Base-by-base conservation (phyloP, 169 alveolate genomes). In the Plasmodium adleri region DNA sequence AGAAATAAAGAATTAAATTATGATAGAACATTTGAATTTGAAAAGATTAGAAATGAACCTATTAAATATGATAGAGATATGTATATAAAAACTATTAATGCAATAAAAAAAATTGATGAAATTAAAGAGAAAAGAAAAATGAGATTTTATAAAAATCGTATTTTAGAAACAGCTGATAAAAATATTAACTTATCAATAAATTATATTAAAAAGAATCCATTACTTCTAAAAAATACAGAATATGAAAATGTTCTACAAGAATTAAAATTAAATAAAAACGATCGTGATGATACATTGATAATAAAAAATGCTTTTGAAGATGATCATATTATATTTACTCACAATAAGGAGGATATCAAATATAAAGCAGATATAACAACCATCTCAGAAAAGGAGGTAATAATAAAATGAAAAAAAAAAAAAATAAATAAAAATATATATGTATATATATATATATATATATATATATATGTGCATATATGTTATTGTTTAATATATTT, bases 1-100 rank as follows among this genome's bases (percentile, higher is more conserved):
- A 87, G 78, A 62, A 98, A 99, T 32, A 98, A 99, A 94, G 99
- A 99, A 95, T 94, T 98, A 98, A 95, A 94, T 49, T 94, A 95
- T 7, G 99, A 99, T 91, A 93, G 97, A 28, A 97, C 98, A 20
- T 97, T 98, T 74, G 99, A 98, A 56, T 98, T 98, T 90, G 99
- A 99, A 95, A 95, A 97, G 96, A 96, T 97, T 83, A 93, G 99
- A 86, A 98, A 98, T 90, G 96, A 95, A 56, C 99, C 99, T 3
- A 93, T 97, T 68, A 95, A 98, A 60, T 99, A 99, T 93, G 98
- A 99, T 94, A 96, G 99, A 74, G 96, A 97, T 74, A 67, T 97
- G 73, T 96, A 96, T 93, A 97, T 98, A 43, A 97, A 97, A 89
- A 98, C 99, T 28, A 97, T 99, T 71, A 96, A 97, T 94, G 99